Evolutionary conservation across 1,284 basidiomycete species (phyloP).

Genomic region (Trichosporon sp.): DNA sequence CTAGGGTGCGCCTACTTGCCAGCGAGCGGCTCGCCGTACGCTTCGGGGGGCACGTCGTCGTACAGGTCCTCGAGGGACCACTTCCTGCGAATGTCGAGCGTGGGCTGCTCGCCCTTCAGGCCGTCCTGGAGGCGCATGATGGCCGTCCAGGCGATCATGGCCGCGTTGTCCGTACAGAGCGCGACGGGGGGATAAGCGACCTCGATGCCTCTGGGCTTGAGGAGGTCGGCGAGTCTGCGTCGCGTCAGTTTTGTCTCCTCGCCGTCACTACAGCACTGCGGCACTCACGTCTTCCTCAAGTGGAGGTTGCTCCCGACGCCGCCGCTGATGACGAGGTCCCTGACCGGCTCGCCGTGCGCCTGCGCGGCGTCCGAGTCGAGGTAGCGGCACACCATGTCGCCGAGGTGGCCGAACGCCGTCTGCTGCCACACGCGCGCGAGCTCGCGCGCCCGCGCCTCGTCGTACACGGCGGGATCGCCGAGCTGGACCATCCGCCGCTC

Average conservation of each 20-base stretch:
- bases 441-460: constrained; percentile 23
- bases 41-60: constrained; percentile 44
- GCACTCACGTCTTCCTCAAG: constrained; percentile 60
- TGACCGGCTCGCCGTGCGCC: constrained; percentile 48
- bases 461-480: not conserved
- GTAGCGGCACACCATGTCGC: constrained; percentile 64
- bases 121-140: constrained; percentile 68
- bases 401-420: constrained; percentile 66
- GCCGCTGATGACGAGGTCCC: constrained; percentile 72
- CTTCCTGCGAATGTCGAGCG: constrained; percentile 43
- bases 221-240: constrained; percentile 25
- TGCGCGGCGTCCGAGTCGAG: constrained; percentile 50
- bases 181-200: constrained; percentile 63
- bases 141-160: constrained; percentile 88
- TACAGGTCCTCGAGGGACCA: constrained; percentile 55
- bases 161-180: constrained; percentile 89
- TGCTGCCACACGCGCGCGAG: constrained; percentile 69
- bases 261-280: not conserved
- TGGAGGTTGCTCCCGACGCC: constrained; percentile 82
- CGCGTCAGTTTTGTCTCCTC: constrained; percentile 1
- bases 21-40: not conserved
- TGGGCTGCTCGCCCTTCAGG: constrained; percentile 55
- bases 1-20: not conserved
- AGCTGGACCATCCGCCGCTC: constrained; percentile 22
- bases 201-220: constrained; percentile 12